These are phyloP conservation scores for Ceratocystis cubensis DNA, from an alignment of 2,329 filamentous ascomycete genomes.

Conservation along the genomic window DNA sequence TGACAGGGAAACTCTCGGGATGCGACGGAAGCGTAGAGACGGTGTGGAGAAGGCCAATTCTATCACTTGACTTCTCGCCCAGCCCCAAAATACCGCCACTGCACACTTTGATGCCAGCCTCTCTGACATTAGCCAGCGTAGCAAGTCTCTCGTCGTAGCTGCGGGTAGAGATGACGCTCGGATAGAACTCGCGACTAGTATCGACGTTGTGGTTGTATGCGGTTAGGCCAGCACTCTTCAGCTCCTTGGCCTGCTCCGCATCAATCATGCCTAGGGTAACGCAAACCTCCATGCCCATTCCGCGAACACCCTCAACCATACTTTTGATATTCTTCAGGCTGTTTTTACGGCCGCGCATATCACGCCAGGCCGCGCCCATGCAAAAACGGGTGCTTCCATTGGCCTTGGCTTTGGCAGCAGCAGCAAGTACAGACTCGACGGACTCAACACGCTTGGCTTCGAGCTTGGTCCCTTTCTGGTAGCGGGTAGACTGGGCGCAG, in stretches of 20 bases:
- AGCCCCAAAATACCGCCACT: constrained; percentile 79
- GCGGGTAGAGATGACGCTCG: constrained; percentile 70
- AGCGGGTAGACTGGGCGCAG: constrained; percentile 77
- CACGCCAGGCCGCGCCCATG: constrained; percentile 88
- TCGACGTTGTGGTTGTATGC: constrained; percentile 94
- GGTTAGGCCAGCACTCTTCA: constrained; percentile 72
- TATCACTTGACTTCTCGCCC: constrained; percentile 66
- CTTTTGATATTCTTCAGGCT: constrained; percentile 70
- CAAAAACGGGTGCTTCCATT: constrained; percentile 87
- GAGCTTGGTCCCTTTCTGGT: constrained; percentile 63
- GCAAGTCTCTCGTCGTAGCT: constrained; percentile 76
- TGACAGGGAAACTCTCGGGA: constrained; percentile 84
- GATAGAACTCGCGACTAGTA: constrained; percentile 80
- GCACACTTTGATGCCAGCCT: constrained; percentile 82
- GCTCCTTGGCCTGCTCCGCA: constrained; percentile 61
- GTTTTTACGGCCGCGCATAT: constrained; percentile 84
- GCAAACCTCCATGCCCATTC: constrained; percentile 77
- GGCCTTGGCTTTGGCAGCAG: constrained; percentile 62
- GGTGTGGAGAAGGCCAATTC: constrained; percentile 71
- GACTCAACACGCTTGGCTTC: constrained; percentile 66
- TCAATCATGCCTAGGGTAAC: constrained; percentile 95
- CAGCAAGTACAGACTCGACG: constrained; percentile 68
- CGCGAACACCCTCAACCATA: constrained; percentile 73
- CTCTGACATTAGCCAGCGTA: constrained; percentile 66
- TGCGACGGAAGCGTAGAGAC: constrained; percentile 68